Conservation (phyloP, 495 filamentous ascomycete genomes). For the Neurospora sp. region DNA sequence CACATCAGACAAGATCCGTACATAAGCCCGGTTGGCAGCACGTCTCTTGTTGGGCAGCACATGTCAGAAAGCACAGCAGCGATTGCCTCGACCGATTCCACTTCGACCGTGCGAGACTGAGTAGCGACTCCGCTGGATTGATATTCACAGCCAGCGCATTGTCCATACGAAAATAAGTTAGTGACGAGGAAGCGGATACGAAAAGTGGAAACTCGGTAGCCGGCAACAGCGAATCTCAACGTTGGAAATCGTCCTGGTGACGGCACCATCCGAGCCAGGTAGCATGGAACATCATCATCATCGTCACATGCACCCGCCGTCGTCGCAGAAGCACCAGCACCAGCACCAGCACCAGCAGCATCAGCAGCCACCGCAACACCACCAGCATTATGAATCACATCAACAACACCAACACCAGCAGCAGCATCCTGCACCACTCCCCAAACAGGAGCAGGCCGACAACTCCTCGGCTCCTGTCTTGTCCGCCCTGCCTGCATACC, state of each 20-base stretch:
- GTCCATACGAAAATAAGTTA: background rate
- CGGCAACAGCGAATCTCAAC: background rate
- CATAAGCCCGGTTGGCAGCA: background rate
- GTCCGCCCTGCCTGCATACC: background rate
- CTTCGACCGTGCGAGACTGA: background rate
- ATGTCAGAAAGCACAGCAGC: background rate
- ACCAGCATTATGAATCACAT: background rate
- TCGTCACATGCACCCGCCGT: background rate
- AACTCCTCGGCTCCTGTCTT: background rate
- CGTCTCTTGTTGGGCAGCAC: background rate
- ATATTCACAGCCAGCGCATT: background rate
- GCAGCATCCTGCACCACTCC: background rate
- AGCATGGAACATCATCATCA: background rate
- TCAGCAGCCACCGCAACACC: background rate
- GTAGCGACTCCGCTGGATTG: background rate
- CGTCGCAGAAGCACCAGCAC: conserved; percentile 14
- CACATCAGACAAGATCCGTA: background rate
- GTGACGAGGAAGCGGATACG: background rate
- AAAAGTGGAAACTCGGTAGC: background rate
- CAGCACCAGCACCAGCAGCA: conserved; percentile 2
- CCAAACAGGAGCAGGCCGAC: background rate
- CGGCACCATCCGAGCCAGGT: background rate
- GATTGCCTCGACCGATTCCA: background rate
- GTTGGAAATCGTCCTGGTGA: background rate
- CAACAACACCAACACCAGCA: background rate